These are phyloP conservation scores for Glebionis coronaria DNA, from an alignment of 129 eudicot genomes.

Conservation along the genomic window DNA sequence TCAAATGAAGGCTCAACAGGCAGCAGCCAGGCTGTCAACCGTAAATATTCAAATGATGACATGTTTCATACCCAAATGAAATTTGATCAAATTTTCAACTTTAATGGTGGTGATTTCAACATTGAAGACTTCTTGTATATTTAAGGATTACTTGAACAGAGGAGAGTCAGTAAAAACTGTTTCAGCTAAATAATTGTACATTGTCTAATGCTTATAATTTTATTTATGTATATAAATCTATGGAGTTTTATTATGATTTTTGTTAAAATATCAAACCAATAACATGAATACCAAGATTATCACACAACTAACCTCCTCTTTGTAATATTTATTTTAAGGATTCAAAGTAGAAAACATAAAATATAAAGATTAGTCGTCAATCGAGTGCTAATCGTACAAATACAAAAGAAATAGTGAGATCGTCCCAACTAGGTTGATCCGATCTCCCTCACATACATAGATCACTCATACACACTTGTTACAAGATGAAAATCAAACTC, in stretches of 20 bases:
- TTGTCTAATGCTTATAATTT: conserved; percentile 6
- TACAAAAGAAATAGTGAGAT: too few species aligned
- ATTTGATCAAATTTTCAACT: conserved; percentile 40
- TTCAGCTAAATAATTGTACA: conserved; percentile 28
- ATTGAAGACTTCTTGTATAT: conserved; percentile 32
- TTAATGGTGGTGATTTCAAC: conserved; percentile 35
- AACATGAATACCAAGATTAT: too few species aligned
- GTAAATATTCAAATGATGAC: conserved; percentile 27
- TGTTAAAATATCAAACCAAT: too few species aligned
- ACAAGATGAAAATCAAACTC: too few species aligned
- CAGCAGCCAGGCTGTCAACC: conserved; percentile 24
- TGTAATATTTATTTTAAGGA: too few species aligned
- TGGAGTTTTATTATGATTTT: conserved; percentile 17
- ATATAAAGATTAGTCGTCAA: too few species aligned
- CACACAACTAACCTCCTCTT: too few species aligned
- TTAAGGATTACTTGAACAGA: not conserved
- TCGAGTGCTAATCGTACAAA: too few species aligned
- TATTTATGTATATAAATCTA: conserved; percentile 13
- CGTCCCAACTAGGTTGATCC: too few species aligned
- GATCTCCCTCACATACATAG: too few species aligned
- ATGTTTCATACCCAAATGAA: conserved; percentile 29
- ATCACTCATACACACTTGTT: too few species aligned
- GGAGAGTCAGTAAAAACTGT: conserved; percentile 18
- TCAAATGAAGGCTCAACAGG: conserved; percentile 29
- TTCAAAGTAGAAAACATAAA: too few species aligned